These are phyloP conservation scores for Blastomyces parvus DNA, from an alignment of 2,329 filamentous ascomycete species.

Conservation along the genomic window DNA sequence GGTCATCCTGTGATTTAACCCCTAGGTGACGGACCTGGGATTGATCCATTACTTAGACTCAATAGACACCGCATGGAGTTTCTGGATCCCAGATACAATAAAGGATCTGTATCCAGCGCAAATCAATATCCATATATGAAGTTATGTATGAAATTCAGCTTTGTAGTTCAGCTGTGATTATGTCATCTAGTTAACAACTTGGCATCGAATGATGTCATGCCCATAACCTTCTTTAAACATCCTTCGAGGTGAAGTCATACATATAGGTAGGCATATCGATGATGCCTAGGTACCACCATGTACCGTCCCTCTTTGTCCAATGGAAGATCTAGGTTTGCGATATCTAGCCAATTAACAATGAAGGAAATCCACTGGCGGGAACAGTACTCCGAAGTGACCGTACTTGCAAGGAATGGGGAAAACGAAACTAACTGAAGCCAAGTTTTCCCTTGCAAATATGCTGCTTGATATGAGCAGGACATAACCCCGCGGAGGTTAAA, in stretches of 20 bases:
- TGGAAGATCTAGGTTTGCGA: background rate
- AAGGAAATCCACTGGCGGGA: background rate
- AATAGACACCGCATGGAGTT: background rate
- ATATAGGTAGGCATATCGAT: background rate
- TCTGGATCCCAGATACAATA: background rate
- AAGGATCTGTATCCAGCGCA: background rate
- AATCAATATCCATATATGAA: background rate
- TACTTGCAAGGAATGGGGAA: background rate
- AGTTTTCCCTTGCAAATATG: background rate
- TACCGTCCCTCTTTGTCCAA: background rate
- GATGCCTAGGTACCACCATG: background rate
- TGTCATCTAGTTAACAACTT: background rate
- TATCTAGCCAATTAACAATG: background rate
- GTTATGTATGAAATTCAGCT: no score
- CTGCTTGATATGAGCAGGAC: background rate
- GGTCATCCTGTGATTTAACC: slow-evolving; percentile 28
- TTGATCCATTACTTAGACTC: background rate
- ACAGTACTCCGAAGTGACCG: background rate
- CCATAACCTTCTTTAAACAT: background rate
- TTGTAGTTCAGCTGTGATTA: no score
- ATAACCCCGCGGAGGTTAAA: background rate
- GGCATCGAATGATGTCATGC: background rate
- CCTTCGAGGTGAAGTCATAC: background rate
- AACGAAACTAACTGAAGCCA: background rate
- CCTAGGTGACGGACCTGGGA: background rate